Evolutionary conservation across 2,329 filamentous ascomycete species (phyloP).

Genomic region (Alternaria brassicicola): DNA sequence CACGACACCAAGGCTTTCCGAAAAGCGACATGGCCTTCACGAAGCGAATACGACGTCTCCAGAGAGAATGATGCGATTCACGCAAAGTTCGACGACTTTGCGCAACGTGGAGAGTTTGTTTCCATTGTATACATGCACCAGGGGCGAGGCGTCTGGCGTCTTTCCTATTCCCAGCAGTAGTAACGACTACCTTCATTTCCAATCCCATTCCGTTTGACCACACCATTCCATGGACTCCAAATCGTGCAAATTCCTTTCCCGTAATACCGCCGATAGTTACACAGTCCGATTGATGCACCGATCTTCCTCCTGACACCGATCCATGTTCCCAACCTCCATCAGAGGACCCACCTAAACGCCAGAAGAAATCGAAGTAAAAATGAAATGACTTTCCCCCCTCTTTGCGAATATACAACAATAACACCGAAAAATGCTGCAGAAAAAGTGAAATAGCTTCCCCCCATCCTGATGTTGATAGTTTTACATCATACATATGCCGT

Average conservation of each 20-base stretch:
- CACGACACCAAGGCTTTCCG: not conserved
- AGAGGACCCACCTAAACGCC: constrained; percentile 5
- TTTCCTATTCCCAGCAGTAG: not conserved
- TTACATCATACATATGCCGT: constrained; percentile 28
- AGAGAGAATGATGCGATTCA: not conserved
- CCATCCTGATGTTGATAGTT: constrained; percentile 24
- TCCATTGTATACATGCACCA: constrained; percentile 14
- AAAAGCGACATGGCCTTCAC: not conserved
- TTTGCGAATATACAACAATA: not conserved
- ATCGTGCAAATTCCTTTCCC: constrained; percentile 16
- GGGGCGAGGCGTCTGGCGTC: constrained; percentile 15
- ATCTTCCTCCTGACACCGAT: not conserved
- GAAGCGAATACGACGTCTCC: not conserved
- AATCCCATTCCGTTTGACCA: not conserved
- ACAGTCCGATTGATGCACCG: not conserved
- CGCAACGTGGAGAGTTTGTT: not conserved
- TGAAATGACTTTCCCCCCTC: constrained; percentile 15
- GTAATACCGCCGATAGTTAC: not conserved
- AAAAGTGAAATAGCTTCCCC: constrained; percentile 48
- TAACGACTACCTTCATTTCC: constrained; percentile 5
- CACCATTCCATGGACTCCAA: constrained; percentile 1
- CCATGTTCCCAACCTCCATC: constrained; percentile 5
- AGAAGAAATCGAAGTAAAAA: constrained; percentile 14
- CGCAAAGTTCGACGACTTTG: not conserved
- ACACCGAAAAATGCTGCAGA: constrained; percentile 13